Conservation (phyloP, 1,139 yeast species). For the Kluyveromyces sp. region DNA sequence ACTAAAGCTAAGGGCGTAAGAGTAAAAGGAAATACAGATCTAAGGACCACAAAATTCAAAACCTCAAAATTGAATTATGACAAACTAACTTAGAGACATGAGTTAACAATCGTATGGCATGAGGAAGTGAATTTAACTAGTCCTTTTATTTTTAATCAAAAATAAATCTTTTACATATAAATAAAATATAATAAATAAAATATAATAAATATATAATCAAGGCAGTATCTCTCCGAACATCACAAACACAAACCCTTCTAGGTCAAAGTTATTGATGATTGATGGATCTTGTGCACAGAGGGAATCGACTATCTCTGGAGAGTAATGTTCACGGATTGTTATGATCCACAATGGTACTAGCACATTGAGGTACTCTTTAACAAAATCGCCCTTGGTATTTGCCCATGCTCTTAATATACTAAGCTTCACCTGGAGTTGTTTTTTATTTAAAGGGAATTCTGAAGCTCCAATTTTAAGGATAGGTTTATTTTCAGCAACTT, state of each 20-base stretch:
- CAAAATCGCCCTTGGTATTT: constrained; percentile 35
- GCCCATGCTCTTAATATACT: neutral
- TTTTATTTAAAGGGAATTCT: constrained; percentile 29
- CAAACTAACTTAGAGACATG: neutral
- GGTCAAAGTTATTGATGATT: too few species aligned
- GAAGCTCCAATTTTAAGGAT: constrained; percentile 35
- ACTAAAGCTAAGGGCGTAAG: too few species aligned
- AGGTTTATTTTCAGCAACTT: constrained; percentile 29
- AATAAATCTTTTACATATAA: neutral
- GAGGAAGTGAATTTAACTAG: neutral
- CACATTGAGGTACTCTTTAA: constrained; percentile 42
- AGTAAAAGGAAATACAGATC: too few species aligned
- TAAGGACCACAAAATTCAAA: neutral
- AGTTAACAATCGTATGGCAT: neutral
- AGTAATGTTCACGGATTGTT: constrained; percentile 47
- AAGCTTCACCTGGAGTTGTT: constrained; percentile 13
- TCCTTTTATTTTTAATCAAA: constrained; percentile 1
- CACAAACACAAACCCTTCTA: too few species aligned
- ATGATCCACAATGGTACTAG: constrained; percentile 76
- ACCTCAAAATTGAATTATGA: neutral
- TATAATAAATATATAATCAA: too few species aligned
- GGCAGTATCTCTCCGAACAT: too few species aligned
- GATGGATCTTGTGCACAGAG: too few species aligned
- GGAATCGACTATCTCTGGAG: neutral
- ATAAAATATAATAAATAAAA: neutral